Base-by-base conservation (phyloP, 164 flowering plant genomes). In the Dillenia turbinata region DNA sequence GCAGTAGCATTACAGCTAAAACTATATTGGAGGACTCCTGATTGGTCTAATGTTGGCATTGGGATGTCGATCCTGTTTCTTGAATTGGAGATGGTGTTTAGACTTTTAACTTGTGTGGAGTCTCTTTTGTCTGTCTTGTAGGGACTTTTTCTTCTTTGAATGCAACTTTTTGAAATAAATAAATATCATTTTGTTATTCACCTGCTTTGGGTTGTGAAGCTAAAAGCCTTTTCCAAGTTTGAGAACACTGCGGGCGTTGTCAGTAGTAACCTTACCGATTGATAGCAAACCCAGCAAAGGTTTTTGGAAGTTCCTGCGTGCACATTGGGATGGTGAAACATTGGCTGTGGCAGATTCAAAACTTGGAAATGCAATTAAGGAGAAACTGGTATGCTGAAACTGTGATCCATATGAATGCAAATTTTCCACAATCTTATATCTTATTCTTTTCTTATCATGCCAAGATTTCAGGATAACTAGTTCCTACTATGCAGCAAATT, bases 191-290 rank as follows among this genome's bases (percentile, higher is more conserved):
- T 33, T 33, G 40, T 33, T 33, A 6, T 33, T 33, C 6, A 33
- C 5, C 40, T 33, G 40, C 40, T 33, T 60, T 56, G 84, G 92
- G 62, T 84, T 15, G 89, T 85, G 44, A 78, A 77, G 79, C 74
- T 85, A 52, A 83, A 83, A 69, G 89, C 83, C 24, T 87, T 87
- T 65, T 72, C 84, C 2, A 87, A 85, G 78, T 87, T 87, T 74
- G 89, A 84, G 57, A 81, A 84, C 66, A 84, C 81, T 0, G 47
- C 84, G 40, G 64, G 92, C 88, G 33, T 48, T 83, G n/a, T 68
- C 79, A 57, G 83, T 84, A 44, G 71, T 79, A 12, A 79, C 87
- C 19, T 66, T 75, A 50, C 60, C 83, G 61, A 70, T 75, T 33
- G 89, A 84, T 11, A 70, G 87, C 65, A 74, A 77, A 56, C 80